These are phyloP conservation scores for Kipferlia bialata DNA, from an alignment of 78 protist genomes.

Conservation along the genomic window DNA sequence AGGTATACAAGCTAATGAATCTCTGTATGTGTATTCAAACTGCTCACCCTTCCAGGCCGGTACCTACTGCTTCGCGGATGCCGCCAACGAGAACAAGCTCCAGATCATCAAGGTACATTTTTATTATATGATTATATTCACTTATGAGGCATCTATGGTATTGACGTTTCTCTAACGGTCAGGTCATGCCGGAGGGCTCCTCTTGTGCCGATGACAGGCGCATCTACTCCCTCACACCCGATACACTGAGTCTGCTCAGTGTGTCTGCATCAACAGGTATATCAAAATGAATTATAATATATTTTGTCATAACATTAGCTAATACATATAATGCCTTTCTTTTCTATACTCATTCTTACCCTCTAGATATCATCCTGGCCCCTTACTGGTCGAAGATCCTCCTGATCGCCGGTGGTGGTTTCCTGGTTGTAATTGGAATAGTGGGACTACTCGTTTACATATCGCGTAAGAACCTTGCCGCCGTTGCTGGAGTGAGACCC, in stretches of 20 bases:
- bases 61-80: slow-evolving; percentile 22
- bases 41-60: too few relatives aligned
- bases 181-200: slow-evolving; percentile 25
- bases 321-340: too few relatives aligned
- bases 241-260: not conserved
- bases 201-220: slow-evolving; percentile 20
- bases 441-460: not conserved
- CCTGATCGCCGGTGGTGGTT: not conserved
- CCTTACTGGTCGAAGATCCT: slow-evolving; percentile 36
- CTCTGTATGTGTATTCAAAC: too few relatives aligned
- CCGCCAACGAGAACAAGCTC: not conserved
- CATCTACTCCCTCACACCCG: slow-evolving; percentile 5
- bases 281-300: too few relatives aligned
- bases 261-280: too few relatives aligned
- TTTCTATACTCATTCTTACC: too few relatives aligned
- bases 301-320: too few relatives aligned
- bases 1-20: too few relatives aligned
- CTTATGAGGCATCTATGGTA: too few relatives aligned
- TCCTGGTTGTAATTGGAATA: slow-evolving; percentile 3
- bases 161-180: too few relatives aligned
- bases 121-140: too few relatives aligned
- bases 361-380: not conserved
- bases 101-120: slow-evolving; percentile 17
- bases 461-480: slow-evolving; percentile 5
- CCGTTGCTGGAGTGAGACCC: not conserved